Evolutionary conservation across 768 basidiomycete genomes (phyloP).

Genomic region (Myochromella boudieri): DNA sequence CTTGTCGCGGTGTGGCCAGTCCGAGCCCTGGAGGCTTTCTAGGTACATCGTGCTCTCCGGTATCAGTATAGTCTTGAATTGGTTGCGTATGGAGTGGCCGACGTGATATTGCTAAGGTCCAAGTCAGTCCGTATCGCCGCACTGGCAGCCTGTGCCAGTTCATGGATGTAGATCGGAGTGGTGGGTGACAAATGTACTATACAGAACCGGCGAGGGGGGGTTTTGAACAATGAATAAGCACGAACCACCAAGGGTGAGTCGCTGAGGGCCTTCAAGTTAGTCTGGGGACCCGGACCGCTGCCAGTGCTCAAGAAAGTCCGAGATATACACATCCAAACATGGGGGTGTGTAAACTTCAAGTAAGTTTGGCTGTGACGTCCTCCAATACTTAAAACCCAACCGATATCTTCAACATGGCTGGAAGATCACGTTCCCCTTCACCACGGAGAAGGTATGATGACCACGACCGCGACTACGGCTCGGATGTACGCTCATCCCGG

Average conservation of each 20-base stretch:
- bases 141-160: slow-evolving; percentile 16
- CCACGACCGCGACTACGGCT: slow-evolving; percentile 34
- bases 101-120: slow-evolving; percentile 24
- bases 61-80: slow-evolving; percentile 39
- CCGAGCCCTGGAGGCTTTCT: slow-evolving; percentile 45
- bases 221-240: background rate
- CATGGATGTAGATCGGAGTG: slow-evolving; percentile 10
- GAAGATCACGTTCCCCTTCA: slow-evolving; percentile 53
- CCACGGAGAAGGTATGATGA: slow-evolving; percentile 41
- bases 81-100: slow-evolving; percentile 58
- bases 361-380: too few species aligned
- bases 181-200: background rate
- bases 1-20: slow-evolving; percentile 58
- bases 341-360: background rate
- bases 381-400: too few species aligned
- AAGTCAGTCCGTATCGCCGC: slow-evolving; percentile 23
- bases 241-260: too few species aligned
- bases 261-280: too few species aligned
- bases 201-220: background rate
- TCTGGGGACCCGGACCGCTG: too few species aligned
- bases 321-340: slow-evolving; percentile 15
- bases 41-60: slow-evolving; percentile 30
- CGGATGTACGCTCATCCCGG: slow-evolving; percentile 33
- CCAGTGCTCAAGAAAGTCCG: background rate
- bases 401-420: slow-evolving; percentile 40